These are phyloP conservation scores for Melampsora americana DNA, from an alignment of 1,284 basidiomycete species.

Conservation along the genomic window DNA sequence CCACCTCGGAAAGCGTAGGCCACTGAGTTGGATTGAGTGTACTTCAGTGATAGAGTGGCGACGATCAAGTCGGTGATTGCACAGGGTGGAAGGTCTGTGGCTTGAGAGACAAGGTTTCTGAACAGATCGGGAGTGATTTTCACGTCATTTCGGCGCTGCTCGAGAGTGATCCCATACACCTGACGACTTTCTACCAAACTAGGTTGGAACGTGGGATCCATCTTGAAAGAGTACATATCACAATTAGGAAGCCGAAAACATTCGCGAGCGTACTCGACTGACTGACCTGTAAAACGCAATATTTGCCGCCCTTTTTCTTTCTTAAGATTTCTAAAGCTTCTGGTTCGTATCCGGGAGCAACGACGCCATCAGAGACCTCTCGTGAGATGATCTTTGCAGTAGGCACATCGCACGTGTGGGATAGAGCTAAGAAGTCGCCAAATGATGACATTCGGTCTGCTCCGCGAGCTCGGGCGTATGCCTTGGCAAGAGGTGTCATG, in stretches of 20 bases:
- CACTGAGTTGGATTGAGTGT: slow-evolving; percentile 98
- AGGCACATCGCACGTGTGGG: slow-evolving; percentile 83
- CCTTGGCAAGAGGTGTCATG: slow-evolving; percentile 81
- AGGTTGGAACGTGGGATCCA: slow-evolving; percentile 76
- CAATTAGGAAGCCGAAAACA: neutral
- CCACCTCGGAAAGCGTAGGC: slow-evolving; percentile 91
- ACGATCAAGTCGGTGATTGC: slow-evolving; percentile 84
- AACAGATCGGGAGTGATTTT: slow-evolving; percentile 82
- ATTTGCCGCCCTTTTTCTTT: slow-evolving; percentile 99
- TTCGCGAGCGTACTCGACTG: neutral
- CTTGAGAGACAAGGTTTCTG: slow-evolving; percentile 79
- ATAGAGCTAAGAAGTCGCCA: slow-evolving; percentile 96
- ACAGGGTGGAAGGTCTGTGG: slow-evolving; percentile 72
- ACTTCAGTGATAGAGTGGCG: slow-evolving; percentile 93
- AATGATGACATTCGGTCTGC: slow-evolving; percentile 99
- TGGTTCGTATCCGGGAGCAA: slow-evolving; percentile 84
- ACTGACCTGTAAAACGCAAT: slow-evolving; percentile 85
- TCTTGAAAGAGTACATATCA: slow-evolving; percentile 58
- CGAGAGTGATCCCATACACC: slow-evolving; percentile 87
- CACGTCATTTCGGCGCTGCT: slow-evolving; percentile 86
- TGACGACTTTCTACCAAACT: slow-evolving; percentile 82
- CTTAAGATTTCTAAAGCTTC: slow-evolving; percentile 85
- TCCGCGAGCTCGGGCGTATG: slow-evolving; percentile 92
- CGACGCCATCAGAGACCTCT: slow-evolving; percentile 96
- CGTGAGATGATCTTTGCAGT: slow-evolving; percentile 95